Conservation (phyloP, 257 asterid species). For the Solanum habrochaites region DNA sequence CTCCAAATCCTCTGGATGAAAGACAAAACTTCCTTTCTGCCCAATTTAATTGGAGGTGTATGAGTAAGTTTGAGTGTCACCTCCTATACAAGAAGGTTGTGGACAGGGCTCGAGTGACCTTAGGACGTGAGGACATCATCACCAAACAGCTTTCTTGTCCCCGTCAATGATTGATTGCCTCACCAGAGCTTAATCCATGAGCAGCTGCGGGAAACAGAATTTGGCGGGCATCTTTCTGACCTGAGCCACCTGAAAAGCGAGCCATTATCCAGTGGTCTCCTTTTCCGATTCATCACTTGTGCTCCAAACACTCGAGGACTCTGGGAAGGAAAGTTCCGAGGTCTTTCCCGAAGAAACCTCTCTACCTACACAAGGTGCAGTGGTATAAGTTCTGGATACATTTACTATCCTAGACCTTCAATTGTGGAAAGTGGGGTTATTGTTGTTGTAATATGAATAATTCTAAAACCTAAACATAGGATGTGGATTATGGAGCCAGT, state of each 20-base stretch:
- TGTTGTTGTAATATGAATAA: not conserved
- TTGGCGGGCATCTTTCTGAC: not conserved
- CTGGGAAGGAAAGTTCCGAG: not conserved
- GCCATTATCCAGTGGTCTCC: not conserved
- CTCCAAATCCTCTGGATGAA: not conserved
- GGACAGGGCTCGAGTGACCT: not conserved
- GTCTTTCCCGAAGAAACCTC: not conserved
- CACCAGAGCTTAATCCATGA: not conserved
- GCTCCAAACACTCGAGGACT: not conserved
- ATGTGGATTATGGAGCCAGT: not conserved
- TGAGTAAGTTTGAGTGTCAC: not conserved
- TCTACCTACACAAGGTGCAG: not conserved
- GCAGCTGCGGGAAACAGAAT: not conserved
- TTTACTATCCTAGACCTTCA: not conserved
- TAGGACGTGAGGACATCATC: not conserved
- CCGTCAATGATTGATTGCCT: not conserved
- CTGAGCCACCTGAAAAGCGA: not conserved
- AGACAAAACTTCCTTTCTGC: not conserved
- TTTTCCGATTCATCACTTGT: not conserved
- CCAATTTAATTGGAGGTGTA: not conserved
- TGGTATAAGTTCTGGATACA: not conserved
- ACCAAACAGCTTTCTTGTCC: not conserved
- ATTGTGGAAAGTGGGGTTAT: not conserved
- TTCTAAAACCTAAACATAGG: not conserved
- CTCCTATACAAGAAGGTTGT: not conserved